These are phyloP conservation scores for Gloeophyllum trabeum DNA, from an alignment of 768 basidiomycete genomes.

Conservation along the genomic window DNA sequence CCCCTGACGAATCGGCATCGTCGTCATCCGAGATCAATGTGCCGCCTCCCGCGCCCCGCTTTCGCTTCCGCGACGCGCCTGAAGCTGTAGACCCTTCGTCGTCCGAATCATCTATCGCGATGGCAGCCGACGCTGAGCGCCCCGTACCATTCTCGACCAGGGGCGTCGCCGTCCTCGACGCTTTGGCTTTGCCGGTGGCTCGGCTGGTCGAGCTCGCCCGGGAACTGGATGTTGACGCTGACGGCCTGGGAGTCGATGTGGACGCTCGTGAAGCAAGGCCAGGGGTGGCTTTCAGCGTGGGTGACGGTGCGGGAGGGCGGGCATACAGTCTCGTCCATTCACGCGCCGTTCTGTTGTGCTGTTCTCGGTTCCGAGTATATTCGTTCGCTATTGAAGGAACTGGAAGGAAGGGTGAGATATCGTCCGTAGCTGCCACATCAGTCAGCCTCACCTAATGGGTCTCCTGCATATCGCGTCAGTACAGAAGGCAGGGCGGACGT, in stretches of 20 bases:
- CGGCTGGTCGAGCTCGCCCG: too few species aligned
- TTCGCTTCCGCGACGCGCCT: too few species aligned
- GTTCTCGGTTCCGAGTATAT: constrained; percentile 49
- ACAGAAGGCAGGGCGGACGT: background rate
- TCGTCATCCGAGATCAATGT: too few species aligned
- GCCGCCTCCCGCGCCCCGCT: too few species aligned
- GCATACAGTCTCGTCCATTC: constrained; percentile 73
- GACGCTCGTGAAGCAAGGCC: constrained; percentile 1
- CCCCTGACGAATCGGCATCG: too few species aligned
- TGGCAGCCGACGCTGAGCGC: constrained; percentile 1
- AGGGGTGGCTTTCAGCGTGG: constrained; percentile 11
- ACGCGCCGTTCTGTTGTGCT: constrained; percentile 68
- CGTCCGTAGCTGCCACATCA: too few species aligned
- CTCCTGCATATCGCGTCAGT: constrained; percentile 30
- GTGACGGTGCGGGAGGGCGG: constrained; percentile 27
- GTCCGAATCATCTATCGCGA: constrained; percentile 16
- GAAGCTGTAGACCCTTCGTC: too few species aligned
- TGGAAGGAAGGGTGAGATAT: constrained; percentile 14
- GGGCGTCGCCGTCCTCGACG: constrained; percentile 3
- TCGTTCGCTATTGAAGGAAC: constrained; percentile 67
- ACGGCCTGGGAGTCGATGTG: constrained; percentile 7
- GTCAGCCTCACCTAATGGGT: constrained; percentile 60
- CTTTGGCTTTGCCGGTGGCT: background rate
- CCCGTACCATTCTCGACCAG: background rate
- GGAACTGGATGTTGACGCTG: too few species aligned